A percentile compares a stretch with the other conserved stretches of the same genome.
phyloP scores from a whole-genome alignment of 345 rosid species.

The Acer negundo region DNA sequence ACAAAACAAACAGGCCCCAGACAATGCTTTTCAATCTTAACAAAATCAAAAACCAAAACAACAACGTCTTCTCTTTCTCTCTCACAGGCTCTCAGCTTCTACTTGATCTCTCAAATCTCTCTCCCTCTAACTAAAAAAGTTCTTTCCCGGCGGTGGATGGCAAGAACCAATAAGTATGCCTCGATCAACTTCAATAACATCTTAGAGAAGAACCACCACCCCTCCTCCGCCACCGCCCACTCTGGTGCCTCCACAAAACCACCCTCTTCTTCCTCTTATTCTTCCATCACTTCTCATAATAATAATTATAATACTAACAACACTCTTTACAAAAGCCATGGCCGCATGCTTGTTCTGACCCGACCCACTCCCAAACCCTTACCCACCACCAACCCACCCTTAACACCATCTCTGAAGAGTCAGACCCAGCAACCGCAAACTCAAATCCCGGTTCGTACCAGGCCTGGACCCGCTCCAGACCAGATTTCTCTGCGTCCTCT shows the following conservation, averaged over 20 bases:
- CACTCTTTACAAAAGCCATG: slow-evolving; percentile 43
- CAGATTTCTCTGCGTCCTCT: slow-evolving; percentile 69
- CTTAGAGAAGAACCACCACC: slow-evolving; percentile 48
- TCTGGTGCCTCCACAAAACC: slow-evolving; percentile 22
- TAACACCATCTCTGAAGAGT: slow-evolving; percentile 26
- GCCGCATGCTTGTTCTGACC: slow-evolving; percentile 92
- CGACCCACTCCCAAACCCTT: slow-evolving; percentile 62
- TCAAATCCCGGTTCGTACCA: slow-evolving; percentile 28
- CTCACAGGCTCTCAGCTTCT: not conserved
- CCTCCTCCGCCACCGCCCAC: slow-evolving; percentile 25
- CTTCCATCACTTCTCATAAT: slow-evolving; percentile 38
- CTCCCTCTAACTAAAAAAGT: not conserved
- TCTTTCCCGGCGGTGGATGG: slow-evolving; percentile 58
- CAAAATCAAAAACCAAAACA: not conserved
- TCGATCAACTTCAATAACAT: slow-evolving; percentile 77
- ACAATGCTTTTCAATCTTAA: not conserved
- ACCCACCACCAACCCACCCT: slow-evolving; percentile 17
- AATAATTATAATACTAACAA: not conserved
- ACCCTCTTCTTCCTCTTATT: slow-evolving; percentile 40
- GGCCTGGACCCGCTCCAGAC: slow-evolving; percentile 32
- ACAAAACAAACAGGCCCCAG: not conserved
- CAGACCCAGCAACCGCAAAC: slow-evolving; percentile 7
- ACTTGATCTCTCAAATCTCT: not conserved
- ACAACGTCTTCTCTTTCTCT: not conserved
- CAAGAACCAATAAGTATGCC: slow-evolving; percentile 74